Base-by-base conservation (phyloP, 176 grass and related monocot genomes). In the Triticum timopheevii region DNA sequence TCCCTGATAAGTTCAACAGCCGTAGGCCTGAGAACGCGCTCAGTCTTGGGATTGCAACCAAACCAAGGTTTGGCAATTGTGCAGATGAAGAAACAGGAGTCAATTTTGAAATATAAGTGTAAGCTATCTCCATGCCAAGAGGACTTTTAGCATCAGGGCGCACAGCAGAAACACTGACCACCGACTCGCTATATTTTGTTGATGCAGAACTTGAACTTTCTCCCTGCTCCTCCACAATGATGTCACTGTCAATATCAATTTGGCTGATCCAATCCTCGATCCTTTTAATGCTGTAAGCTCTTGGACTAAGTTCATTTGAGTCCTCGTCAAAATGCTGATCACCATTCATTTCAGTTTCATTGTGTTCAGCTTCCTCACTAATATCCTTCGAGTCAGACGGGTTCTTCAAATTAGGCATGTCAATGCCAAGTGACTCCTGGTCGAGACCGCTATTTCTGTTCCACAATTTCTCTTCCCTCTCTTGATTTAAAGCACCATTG, bases 81-180 rank as follows among this genome's bases (percentile, higher is more conserved):
- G 97, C 93, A 2, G 88, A 93, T 19, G 97, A 89, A 82, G 92
- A 94, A 78, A 86, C 49, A 84, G 92, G 80, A 87, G 86, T 96
- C 74, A 98, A 82, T 58, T 93, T 93, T 40, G 97, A 98, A 77
- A 96, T 94, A 80, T 96, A 98, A 70, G 88, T 93, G 83, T 98
- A 96, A 23, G 93, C 97, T 79, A 93, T 90, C 39, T 93, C 92
- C 92, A 96, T 96, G 76, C 94, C 93, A 76, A 94, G 82, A 77
- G 87, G 91, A 80, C 77, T 85, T 91, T 91, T 88, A 56, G 82
- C 86, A 88, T 88, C 86, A 79, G 83, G 82, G 20, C 85, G 69
- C 45, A 85, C 85, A 85, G 84, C 50, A 88, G 76, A 65, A 86
- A 83, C 77, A 56, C 88, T 13, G 59, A 76, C 35, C 27, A 74